Evolutionary conservation across 1,139 yeast species (phyloP).

Genomic region (Yamadazyma siamensis): DNA sequence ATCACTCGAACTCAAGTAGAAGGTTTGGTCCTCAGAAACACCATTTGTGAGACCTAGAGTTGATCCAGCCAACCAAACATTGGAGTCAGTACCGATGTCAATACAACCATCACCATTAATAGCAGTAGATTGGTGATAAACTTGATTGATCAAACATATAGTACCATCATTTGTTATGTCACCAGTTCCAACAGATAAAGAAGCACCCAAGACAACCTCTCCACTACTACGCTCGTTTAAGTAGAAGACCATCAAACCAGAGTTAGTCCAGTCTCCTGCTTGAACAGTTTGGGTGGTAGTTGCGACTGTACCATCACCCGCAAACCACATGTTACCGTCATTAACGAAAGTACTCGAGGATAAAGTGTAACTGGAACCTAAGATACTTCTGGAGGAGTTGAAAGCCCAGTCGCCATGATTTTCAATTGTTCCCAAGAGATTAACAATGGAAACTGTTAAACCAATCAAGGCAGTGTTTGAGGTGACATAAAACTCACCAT

Average conservation of each 20-base stretch:
- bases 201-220: slow-evolving; percentile 18
- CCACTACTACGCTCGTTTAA: slow-evolving; percentile 14
- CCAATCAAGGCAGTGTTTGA: slow-evolving; percentile 5
- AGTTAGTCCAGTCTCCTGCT: slow-evolving; percentile 20
- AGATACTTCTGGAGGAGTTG: slow-evolving; percentile 15
- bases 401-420: slow-evolving; percentile 22
- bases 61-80: slow-evolving; percentile 16
- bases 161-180: slow-evolving; percentile 23
- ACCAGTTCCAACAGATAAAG: slow-evolving; percentile 6
- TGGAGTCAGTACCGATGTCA: slow-evolving; percentile 17
- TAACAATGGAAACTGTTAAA: slow-evolving; percentile 4
- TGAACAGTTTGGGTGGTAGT: slow-evolving; percentile 4
- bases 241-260: slow-evolving; percentile 22
- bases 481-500: slow-evolving; percentile 22
- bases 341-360: slow-evolving; percentile 16
- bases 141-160: slow-evolving; percentile 22
- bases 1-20: slow-evolving; percentile 17
- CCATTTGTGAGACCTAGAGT: slow-evolving; percentile 10
- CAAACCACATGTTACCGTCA: slow-evolving; percentile 8
- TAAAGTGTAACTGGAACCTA: slow-evolving; percentile 18
- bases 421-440: slow-evolving; percentile 7
- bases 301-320: slow-evolving; percentile 5
- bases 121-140: slow-evolving; percentile 19
- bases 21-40: slow-evolving; percentile 15
- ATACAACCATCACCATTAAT: slow-evolving; percentile 26